Conservation (phyloP, 2,329 filamentous ascomycete genomes). For the Colletotrichum musae region DNA sequence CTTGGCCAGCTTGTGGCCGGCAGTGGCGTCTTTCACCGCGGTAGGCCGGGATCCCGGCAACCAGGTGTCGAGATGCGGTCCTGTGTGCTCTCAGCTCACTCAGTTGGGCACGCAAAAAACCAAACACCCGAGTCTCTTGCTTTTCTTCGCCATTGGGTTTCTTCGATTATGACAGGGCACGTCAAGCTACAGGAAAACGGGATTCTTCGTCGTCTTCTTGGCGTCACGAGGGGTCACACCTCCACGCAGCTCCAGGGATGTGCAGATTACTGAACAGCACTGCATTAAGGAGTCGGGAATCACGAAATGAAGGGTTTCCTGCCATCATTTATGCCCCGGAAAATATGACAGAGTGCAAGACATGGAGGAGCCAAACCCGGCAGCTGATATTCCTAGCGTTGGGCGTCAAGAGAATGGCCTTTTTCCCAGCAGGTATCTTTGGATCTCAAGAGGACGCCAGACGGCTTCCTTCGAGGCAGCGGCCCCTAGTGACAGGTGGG, state of each 20-base stretch:
- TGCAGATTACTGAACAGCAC: slow-evolving; percentile 30
- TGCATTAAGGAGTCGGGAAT: slow-evolving; percentile 14
- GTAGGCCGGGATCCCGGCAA: neutral
- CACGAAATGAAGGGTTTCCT: slow-evolving; percentile 5
- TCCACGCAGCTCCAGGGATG: neutral
- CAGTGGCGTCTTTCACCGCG: neutral
- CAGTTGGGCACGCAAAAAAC: neutral
- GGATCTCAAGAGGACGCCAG: neutral
- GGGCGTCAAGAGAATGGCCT: neutral
- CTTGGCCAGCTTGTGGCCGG: neutral
- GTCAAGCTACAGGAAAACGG: neutral
- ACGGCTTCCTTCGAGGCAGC: neutral
- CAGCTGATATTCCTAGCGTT: neutral
- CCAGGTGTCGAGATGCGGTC: neutral
- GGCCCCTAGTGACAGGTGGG: slow-evolving; percentile 1
- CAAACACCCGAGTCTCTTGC: neutral
- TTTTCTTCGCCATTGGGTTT: neutral
- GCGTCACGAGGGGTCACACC: neutral
- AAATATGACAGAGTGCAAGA: neutral
- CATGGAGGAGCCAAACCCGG: neutral
- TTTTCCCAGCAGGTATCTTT: neutral
- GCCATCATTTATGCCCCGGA: neutral
- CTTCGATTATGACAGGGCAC: neutral
- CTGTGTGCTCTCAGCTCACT: neutral
- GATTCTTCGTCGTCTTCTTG: neutral